These are phyloP conservation scores for Dinochytrium kinnereticum DNA, from an alignment of 371 early-diverging fungal species.

Conservation along the genomic window DNA sequence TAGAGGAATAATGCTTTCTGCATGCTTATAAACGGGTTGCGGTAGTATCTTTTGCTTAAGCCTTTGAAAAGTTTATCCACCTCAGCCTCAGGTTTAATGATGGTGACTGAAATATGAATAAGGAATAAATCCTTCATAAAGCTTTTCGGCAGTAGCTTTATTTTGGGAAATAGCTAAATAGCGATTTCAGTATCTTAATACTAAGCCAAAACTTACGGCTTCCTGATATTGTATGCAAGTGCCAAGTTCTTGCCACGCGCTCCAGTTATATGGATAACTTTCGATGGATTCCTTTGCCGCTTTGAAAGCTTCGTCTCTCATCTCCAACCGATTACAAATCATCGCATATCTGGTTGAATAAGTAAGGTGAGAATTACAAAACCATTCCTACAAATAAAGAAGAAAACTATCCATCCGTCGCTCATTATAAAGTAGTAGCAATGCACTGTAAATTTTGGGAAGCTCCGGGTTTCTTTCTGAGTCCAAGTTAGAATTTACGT, in stretches of 20 bases:
- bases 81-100: conserved; percentile 21
- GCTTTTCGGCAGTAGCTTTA: conserved; percentile 43
- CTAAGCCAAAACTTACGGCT: conserved; percentile 20
- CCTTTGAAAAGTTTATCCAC: neutral
- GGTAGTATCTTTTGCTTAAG: conserved; percentile 16
- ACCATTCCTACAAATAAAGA: conserved; percentile 10
- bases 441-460: neutral
- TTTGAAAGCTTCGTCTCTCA: conserved; percentile 54
- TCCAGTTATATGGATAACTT: conserved; percentile 84
- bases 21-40: conserved; percentile 5
- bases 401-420: neutral
- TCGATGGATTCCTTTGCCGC: conserved; percentile 69
- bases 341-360: conserved; percentile 12
- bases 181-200: too few species aligned
- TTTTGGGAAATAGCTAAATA: too few species aligned
- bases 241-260: conserved; percentile 85
- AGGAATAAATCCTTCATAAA: conserved; percentile 69
- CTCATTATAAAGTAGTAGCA: neutral
- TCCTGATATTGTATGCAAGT: conserved; percentile 7
- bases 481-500: neutral
- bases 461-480: neutral
- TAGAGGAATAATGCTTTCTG: conserved; percentile 28
- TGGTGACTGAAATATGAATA: conserved; percentile 54
- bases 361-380: neutral
- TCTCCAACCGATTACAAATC: conserved; percentile 15